These are phyloP conservation scores for Hyaloscypha finlandica DNA, from an alignment of 495 filamentous ascomycete species.

Conservation along the genomic window DNA sequence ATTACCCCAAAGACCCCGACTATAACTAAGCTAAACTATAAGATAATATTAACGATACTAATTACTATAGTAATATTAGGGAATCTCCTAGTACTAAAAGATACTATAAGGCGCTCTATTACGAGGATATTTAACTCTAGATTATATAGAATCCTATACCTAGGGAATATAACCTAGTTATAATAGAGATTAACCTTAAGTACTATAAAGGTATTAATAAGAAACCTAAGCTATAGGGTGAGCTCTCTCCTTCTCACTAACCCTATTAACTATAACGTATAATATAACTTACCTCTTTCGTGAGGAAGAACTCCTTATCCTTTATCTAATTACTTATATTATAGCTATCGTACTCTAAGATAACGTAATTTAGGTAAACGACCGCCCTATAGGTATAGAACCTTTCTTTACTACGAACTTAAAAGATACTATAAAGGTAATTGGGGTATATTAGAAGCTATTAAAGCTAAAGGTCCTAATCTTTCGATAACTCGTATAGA, in stretches of 20 bases:
- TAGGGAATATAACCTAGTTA: constrained; percentile 6
- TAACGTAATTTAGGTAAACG: constrained; percentile 18
- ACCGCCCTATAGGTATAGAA: constrained; percentile 10
- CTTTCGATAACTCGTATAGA: constrained; percentile 17
- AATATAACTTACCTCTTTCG: constrained; percentile 24
- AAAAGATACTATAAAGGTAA: constrained; percentile 16
- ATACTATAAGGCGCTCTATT: neutral
- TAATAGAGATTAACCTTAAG: constrained; percentile 28
- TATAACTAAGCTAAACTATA: too few relatives aligned
- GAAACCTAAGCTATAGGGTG: constrained; percentile 34
- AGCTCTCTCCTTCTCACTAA: constrained; percentile 5
- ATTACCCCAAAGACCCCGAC: too few relatives aligned
- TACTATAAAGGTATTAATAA: constrained; percentile 35
- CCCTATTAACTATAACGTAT: constrained; percentile 7
- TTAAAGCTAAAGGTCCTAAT: constrained; percentile 16
- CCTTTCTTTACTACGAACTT: constrained; percentile 23
- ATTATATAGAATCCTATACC: constrained; percentile 18
- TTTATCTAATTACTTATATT: constrained; percentile 24
- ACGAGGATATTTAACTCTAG: constrained; percentile 17
- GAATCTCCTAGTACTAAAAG: too few relatives aligned
- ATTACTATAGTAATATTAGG: too few relatives aligned
- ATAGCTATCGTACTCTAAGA: constrained; percentile 21
- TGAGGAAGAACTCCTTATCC: constrained; percentile 20
- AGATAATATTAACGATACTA: too few relatives aligned
- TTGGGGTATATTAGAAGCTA: constrained; percentile 25